Percentiles rank a stretch among this genome's conserved stretches.
phyloP scores from a whole-genome alignment of 2,329 filamentous ascomycete genomes.

The Claviceps humidiphila region DNA sequence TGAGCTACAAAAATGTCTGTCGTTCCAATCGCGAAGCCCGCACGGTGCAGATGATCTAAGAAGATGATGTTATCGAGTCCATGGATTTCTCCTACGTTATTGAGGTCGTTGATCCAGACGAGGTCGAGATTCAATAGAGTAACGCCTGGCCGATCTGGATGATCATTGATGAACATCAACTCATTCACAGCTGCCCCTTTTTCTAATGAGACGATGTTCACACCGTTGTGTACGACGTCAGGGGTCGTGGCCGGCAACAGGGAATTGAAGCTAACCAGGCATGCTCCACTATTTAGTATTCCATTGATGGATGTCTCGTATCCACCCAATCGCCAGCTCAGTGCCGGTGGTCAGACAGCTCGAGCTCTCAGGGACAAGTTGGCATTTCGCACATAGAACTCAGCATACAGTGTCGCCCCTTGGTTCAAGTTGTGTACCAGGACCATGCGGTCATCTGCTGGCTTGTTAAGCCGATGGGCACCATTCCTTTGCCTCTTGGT shows the following conservation, averaged over 20 bases:
- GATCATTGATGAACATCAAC: background rate
- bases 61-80: background rate
- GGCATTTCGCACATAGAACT: background rate
- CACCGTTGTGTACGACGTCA: background rate
- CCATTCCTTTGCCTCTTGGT: slow-evolving; percentile 46
- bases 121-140: too few species aligned
- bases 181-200: background rate
- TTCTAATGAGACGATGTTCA: background rate
- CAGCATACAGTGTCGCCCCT: background rate
- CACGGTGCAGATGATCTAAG: background rate
- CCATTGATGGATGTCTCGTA: background rate
- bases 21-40: background rate
- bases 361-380: slow-evolving; percentile 5
- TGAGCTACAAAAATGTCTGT: background rate
- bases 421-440: slow-evolving; percentile 9
- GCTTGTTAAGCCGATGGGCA: slow-evolving; percentile 50
- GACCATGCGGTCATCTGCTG: slow-evolving; percentile 36
- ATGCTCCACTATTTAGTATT: slow-evolving; percentile 2
- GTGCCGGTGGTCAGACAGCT: background rate
- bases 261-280: slow-evolving; percentile 1
- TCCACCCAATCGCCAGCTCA: slow-evolving; percentile 2
- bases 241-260: too few species aligned
- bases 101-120: background rate
- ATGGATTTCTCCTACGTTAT: background rate
- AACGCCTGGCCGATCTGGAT: background rate